These are phyloP conservation scores for Jimgerdemannia lactiflua DNA, from an alignment of 192 early-diverging fungal genomes.

Conservation along the genomic window DNA sequence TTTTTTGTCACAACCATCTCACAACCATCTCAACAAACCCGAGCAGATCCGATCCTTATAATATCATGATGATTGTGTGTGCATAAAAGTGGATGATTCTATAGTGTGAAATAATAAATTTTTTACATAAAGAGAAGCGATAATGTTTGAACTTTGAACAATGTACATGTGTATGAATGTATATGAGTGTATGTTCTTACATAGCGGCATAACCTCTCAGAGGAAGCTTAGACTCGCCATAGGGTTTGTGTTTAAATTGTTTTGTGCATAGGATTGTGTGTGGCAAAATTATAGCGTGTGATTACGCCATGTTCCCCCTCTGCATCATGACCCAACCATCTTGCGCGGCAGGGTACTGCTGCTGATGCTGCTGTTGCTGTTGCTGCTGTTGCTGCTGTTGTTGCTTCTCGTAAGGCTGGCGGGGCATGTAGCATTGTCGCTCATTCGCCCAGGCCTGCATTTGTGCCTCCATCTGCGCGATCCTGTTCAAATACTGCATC, in stretches of 20 bases:
- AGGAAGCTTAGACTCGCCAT: background rate
- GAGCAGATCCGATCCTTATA: too few relatives aligned
- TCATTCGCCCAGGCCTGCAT: background rate
- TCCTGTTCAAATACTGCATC: background rate
- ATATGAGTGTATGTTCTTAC: too few relatives aligned
- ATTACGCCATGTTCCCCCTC: background rate
- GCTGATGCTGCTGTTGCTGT: background rate
- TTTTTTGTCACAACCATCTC: too few relatives aligned
- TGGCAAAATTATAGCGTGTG: background rate
- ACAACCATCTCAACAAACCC: too few relatives aligned
- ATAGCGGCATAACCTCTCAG: background rate
- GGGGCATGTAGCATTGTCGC: background rate
- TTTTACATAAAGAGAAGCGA: background rate
- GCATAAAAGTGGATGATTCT: background rate
- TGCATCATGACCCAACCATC: background rate
- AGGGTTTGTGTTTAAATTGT: background rate
- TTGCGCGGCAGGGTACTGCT: background rate
- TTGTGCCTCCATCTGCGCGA: background rate
- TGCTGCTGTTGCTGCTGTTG: background rate
- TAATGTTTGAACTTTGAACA: background rate
- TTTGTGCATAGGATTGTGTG: background rate
- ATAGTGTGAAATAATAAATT: background rate
- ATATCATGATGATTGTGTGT: too few relatives aligned
- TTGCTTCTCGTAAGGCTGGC: background rate
- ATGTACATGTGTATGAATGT: background rate